Conservation (phyloP, 2,329 filamentous ascomycete species). For the Beauveria sp. region DNA sequence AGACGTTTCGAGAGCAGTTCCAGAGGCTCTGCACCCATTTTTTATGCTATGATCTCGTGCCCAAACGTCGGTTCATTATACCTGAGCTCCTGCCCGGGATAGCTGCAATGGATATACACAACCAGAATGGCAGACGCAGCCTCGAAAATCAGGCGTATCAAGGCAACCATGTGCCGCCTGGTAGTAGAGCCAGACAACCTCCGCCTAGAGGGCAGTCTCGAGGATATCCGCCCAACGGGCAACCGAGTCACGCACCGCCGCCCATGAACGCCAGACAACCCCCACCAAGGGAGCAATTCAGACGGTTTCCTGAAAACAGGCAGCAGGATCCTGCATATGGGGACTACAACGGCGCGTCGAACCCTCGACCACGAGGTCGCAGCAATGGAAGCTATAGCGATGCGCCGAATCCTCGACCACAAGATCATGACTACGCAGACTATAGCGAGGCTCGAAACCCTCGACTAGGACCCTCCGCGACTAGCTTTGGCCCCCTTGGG, state of each 20-base stretch:
- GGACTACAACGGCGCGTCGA: not conserved
- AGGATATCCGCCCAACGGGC: slow-evolving; percentile 9
- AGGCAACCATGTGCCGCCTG: slow-evolving; percentile 21
- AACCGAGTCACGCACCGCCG: slow-evolving; percentile 20
- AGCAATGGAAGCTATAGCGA: not conserved
- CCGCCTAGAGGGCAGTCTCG: slow-evolving; percentile 21
- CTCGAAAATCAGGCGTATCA: slow-evolving; percentile 21
- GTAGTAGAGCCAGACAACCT: slow-evolving; percentile 19
- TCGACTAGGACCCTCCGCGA: slow-evolving; percentile 22
- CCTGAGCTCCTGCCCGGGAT: slow-evolving; percentile 21
- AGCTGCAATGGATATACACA: slow-evolving; percentile 27
- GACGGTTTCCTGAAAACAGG: slow-evolving; percentile 5
- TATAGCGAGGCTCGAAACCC: slow-evolving; percentile 14
- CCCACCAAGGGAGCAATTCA: slow-evolving; percentile 21
- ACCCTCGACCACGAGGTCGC: not conserved
- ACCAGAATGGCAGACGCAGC: slow-evolving; percentile 20
- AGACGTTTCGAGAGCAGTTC: not conserved
- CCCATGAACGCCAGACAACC: slow-evolving; percentile 18
- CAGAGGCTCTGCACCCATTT: slow-evolving; percentile 13
- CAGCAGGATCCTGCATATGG: slow-evolving; percentile 19
- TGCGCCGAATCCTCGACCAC: slow-evolving; percentile 14
- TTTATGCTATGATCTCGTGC: slow-evolving; percentile 13
- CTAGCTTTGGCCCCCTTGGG: slow-evolving; percentile 43
- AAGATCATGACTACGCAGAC: slow-evolving; percentile 18
- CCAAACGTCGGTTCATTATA: slow-evolving; percentile 24